Evolutionary conservation across 2,329 filamentous ascomycete genomes (phyloP), one percentile per base, ranked within the genome.

Genomic region (Fusarium ramigenum): DNA sequence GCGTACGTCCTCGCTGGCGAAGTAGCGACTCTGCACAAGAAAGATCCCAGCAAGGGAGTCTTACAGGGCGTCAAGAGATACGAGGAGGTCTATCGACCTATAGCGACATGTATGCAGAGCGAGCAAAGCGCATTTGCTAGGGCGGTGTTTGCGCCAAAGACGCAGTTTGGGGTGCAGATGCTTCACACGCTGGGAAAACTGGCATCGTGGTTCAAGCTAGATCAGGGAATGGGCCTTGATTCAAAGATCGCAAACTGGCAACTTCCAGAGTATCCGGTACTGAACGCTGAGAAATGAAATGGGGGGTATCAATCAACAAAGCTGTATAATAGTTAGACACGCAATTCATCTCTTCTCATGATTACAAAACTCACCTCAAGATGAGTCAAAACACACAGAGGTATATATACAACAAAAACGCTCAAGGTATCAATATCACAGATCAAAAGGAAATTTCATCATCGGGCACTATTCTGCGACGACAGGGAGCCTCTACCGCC

Each of bases 401-500:
- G 28, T n/a, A 14, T 49, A 21, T 28, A 39, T n/a, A 62, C 53
- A 66, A 61, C 47, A 8, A 62, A 43, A 54, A 49, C 3, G 11
- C 44, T 54, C 50, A 59, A 61, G 63, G 25, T 49, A 67, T 53
- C 63, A 39, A 12, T 40, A 47, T 69, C 65, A 64, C 54, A 66
- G n/a, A 39, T 69, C 63, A 68, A 56, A 39, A 53, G 47, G 46
- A 58, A 30, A 34, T 23, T 39, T 53, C 44, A 67, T 67, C 64
- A 65, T 49, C 69, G 37, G 39, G 56, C 64, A 60, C 70, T 73
- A 50, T 56, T 53, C 46, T 70, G 64, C 32, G 65, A 70, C 21
- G 52, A 54, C 30, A 69, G 28, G 25, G 69, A 73, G 57, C 56
- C 70, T 62, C 58, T 70, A 21, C 52, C 52, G 25, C 40, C 52